Base-by-base conservation (phyloP, 2,329 filamentous ascomycete species). In the Knufia fluminis region DNA sequence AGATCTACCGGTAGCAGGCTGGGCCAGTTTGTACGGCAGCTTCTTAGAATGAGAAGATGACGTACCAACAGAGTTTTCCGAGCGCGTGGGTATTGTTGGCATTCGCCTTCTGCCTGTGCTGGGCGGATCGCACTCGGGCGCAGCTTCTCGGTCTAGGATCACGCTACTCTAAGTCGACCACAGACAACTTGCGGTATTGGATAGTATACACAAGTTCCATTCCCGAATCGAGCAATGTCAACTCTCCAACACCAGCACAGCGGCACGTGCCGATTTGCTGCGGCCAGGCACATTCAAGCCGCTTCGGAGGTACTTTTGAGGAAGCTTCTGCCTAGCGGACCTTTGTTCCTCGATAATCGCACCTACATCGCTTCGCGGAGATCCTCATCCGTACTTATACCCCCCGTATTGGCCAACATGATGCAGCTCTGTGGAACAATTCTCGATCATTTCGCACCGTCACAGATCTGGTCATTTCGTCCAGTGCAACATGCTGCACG, bases 1-100 rank as follows among this genome's bases (percentile, higher is more conserved):
- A 97, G 66, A 89, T 98, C 47, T 98, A 95, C 67, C 82, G 87
- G 62, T 74, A 36, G n/a, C 17, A 20, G 17, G 6, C n/a, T 4
- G 17, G 4, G 35, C 14, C 35, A 16, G 6, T 7, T 20, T 16
- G n/a, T 4, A 16, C 6, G n/a, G 6, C 4, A 16, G n/a, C 14
- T 16, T 16, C 35, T 28, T 6, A 28, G 6, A 28, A 28, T 28
- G 12, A 12, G n/a, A n/a, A n/a, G n/a, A n/a, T n/a, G n/a, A n/a
- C n/a, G n/a, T n/a, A n/a, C n/a, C n/a, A n/a, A n/a, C n/a, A n/a
- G n/a, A n/a, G n/a, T n/a, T n/a, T n/a, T n/a, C n/a, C n/a, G n/a
- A n/a, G n/a, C n/a, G n/a, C n/a, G n/a, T n/a, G n/a, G n/a, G n/a
- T n/a, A n/a, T n/a, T n/a, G n/a, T n/a, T n/a, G n/a, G n/a, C n/a